Percentiles rank a stretch among this genome's conserved stretches.
phyloP scores from a whole-genome alignment of 176 grass and related monocot species.

The Triticum turgidum region DNA sequence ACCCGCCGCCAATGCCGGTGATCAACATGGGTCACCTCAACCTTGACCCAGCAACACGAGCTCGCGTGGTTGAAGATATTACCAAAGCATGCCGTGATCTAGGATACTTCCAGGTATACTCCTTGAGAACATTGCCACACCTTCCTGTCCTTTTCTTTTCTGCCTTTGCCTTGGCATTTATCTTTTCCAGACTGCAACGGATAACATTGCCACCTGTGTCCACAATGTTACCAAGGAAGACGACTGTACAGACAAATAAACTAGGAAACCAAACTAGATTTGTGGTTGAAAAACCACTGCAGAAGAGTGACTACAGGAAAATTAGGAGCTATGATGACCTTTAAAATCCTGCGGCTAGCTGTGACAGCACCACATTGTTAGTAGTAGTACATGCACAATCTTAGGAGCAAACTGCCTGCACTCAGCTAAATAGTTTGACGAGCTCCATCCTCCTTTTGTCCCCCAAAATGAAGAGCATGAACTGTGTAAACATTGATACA shows the following conservation, averaged over 20 bases:
- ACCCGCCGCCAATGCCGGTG: conserved; percentile 20
- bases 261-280: neutral
- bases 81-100: conserved; percentile 40
- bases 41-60: conserved; percentile 10
- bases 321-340: neutral
- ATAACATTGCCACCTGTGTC: neutral
- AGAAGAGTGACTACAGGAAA: neutral
- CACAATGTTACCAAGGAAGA: conserved; percentile 15
- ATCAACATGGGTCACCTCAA: conserved; percentile 50
- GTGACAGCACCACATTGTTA: neutral
- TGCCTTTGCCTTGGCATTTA: conserved; percentile 7
- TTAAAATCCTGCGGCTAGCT: neutral
- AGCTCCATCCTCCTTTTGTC: neutral
- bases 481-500: neutral
- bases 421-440: neutral
- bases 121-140: neutral
- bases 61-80: conserved; percentile 14
- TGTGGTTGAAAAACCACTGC: neutral
- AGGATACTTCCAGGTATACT: conserved; percentile 55
- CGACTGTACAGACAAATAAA: neutral
- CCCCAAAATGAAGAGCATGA: neutral
- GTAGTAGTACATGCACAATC: neutral
- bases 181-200: neutral
- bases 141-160: neutral
- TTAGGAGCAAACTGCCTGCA: neutral